Conservation (phyloP, 768 basidiomycete genomes). For the Auricularia heimuer region DNA sequence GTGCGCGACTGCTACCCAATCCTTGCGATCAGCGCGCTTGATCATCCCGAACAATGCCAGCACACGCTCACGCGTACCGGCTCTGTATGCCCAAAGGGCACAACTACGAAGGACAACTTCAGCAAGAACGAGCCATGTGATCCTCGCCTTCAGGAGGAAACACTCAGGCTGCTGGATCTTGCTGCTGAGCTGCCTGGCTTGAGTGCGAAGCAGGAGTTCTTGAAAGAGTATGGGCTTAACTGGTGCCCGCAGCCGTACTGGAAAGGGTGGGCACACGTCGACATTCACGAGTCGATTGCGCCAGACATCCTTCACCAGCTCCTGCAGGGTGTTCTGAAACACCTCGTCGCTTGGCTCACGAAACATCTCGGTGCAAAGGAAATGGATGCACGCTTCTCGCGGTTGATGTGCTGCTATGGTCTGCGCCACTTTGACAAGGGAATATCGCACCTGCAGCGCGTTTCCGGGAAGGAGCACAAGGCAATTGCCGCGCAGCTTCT, state of each 20-base stretch:
- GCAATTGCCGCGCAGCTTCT: constrained; percentile 6
- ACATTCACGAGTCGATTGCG: constrained; percentile 12
- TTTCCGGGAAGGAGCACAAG: constrained; percentile 8
- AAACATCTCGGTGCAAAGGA: constrained; percentile 17
- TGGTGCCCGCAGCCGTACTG: constrained; percentile 13
- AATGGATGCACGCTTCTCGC: constrained; percentile 13
- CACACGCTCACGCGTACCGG: constrained; percentile 12
- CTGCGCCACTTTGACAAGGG: constrained; percentile 10
- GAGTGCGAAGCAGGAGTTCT: not conserved
- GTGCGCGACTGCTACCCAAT: constrained; percentile 26
- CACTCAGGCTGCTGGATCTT: not conserved
- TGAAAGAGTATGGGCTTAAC: not conserved
- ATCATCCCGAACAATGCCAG: constrained; percentile 15
- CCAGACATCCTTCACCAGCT: constrained; percentile 17
- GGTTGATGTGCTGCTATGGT: constrained; percentile 1
- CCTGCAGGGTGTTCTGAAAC: constrained; percentile 9
- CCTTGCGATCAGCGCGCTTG: constrained; percentile 16
- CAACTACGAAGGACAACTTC: constrained; percentile 6
- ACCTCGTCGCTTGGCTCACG: constrained; percentile 7
- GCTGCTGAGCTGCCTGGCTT: not conserved
- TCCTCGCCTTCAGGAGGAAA: not conserved
- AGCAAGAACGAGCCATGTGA: not conserved
- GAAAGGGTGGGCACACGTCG: constrained; percentile 3
- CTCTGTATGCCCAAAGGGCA: constrained; percentile 15
- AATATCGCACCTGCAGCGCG: constrained; percentile 3